Evolutionary conservation across 2,329 filamentous ascomycete species (phyloP).

Genomic region (Amylocarpus encephaloides): DNA sequence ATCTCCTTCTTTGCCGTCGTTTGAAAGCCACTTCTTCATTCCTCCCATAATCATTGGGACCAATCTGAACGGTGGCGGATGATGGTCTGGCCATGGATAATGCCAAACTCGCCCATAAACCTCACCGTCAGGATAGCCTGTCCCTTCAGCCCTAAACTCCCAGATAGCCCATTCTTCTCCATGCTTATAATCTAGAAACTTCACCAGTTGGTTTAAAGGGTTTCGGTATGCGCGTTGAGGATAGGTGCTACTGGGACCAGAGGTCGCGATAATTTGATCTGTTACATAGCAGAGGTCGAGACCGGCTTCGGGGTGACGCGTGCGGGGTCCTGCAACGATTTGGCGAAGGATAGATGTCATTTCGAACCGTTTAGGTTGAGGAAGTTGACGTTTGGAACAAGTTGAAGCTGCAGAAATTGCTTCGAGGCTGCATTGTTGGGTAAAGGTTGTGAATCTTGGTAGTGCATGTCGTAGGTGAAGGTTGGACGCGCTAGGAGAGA

Average conservation of each 20-base stretch:
- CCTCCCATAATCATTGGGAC: slow-evolving; percentile 84
- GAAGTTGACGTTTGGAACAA: too few species aligned
- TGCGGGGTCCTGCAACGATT: slow-evolving; percentile 81
- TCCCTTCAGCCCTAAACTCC: slow-evolving; percentile 96
- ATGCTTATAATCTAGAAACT: slow-evolving; percentile 83
- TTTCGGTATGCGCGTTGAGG: slow-evolving; percentile 92
- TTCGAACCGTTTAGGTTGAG: background rate
- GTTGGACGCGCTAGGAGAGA: too few species aligned
- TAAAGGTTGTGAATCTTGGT: too few species aligned
- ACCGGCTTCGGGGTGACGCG: slow-evolving; percentile 77
- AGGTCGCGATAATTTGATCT: slow-evolving; percentile 63
- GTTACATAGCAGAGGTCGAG: slow-evolving; percentile 96
- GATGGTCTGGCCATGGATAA: slow-evolving; percentile 95
- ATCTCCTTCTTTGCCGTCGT: slow-evolving; percentile 30
- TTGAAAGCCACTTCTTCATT: slow-evolving; percentile 83
- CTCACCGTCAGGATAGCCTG: slow-evolving; percentile 85
- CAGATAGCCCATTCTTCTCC: slow-evolving; percentile 85
- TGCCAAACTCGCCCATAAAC: slow-evolving; percentile 83
- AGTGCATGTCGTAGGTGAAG: too few species aligned
- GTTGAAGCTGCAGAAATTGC: too few species aligned
- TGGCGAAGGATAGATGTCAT: slow-evolving; percentile 77
- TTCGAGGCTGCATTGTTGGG: too few species aligned
- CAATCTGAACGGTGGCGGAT: slow-evolving; percentile 86
- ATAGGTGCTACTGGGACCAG: slow-evolving; percentile 82
- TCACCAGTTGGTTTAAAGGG: slow-evolving; percentile 78